Conservation (phyloP, 2,329 filamentous ascomycete genomes). For the Lecanosticta acicola region DNA sequence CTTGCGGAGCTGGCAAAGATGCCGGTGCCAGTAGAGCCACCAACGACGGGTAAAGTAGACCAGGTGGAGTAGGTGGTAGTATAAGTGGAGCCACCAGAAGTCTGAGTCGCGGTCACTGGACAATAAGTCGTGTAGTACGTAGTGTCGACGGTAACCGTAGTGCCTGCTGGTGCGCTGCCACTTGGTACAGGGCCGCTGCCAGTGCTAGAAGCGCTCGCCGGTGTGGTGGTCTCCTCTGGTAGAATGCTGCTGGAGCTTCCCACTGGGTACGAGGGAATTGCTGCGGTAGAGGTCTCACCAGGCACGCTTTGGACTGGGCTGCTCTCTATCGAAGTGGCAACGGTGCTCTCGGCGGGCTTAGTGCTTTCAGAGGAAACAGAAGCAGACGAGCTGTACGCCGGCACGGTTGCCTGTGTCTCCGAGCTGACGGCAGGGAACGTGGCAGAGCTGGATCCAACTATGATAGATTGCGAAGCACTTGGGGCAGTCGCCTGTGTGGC, state of each 20-base stretch:
- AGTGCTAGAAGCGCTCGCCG: neutral
- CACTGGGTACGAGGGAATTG: slow-evolving; percentile 4
- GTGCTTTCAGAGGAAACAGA: neutral
- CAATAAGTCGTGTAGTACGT: slow-evolving; percentile 14
- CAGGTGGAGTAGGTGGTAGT: slow-evolving; percentile 8
- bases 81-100: slow-evolving; percentile 11
- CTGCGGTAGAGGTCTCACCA: slow-evolving; percentile 3
- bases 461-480: neutral
- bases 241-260: slow-evolving; percentile 1
- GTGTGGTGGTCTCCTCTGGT: neutral
- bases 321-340: neutral
- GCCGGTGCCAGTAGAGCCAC: neutral
- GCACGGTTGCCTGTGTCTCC: slow-evolving; percentile 1
- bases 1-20: neutral
- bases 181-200: slow-evolving; percentile 1
- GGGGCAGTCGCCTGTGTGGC: neutral
- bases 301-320: slow-evolving; percentile 3
- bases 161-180: slow-evolving; percentile 2
- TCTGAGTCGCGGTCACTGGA: slow-evolving; percentile 9
- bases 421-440: neutral
- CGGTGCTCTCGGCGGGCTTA: neutral
- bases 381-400: neutral
- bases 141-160: slow-evolving; percentile 10
- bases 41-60: slow-evolving; percentile 7
- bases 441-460: neutral